phyloP scores from a whole-genome alignment of 371 early-diverging fungal species.

The Apophysomyces variabilis region DNA sequence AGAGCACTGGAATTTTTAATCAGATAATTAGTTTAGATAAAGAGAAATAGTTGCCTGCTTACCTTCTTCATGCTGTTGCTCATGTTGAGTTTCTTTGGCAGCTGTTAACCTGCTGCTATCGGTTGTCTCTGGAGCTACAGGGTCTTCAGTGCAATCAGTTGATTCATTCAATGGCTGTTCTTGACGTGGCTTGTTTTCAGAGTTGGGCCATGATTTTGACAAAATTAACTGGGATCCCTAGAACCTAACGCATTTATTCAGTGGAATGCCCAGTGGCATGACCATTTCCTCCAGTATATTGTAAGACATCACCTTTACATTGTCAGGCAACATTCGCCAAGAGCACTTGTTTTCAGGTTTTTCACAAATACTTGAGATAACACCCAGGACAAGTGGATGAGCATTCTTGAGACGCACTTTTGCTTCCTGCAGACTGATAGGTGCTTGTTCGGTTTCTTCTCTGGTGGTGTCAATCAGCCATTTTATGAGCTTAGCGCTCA shows the following conservation, averaged over 20 bases:
- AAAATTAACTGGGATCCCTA: background rate
- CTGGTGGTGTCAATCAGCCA: background rate
- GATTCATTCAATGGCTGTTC: background rate
- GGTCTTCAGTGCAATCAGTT: background rate
- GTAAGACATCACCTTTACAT: background rate
- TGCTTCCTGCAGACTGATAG: background rate
- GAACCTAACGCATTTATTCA: background rate
- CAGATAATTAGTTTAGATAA: too few species aligned
- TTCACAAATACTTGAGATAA: background rate
- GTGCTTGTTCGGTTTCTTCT: background rate
- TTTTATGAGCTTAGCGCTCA: background rate
- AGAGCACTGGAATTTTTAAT: too few species aligned
- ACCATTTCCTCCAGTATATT: background rate
- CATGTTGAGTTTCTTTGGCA: too few species aligned
- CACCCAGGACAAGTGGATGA: background rate
- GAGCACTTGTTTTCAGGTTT: background rate
- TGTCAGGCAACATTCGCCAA: background rate
- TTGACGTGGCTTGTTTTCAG: background rate
- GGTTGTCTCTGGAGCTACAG: background rate
- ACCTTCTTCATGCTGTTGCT: too few species aligned
- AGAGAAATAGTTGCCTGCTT: too few species aligned
- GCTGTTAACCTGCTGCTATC: background rate
- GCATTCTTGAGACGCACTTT: background rate
- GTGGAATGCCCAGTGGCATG: background rate
- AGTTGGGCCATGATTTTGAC: background rate